Base-by-base conservation (phyloP, 1,284 basidiomycete species). In the Ustilago trichophora region DNA sequence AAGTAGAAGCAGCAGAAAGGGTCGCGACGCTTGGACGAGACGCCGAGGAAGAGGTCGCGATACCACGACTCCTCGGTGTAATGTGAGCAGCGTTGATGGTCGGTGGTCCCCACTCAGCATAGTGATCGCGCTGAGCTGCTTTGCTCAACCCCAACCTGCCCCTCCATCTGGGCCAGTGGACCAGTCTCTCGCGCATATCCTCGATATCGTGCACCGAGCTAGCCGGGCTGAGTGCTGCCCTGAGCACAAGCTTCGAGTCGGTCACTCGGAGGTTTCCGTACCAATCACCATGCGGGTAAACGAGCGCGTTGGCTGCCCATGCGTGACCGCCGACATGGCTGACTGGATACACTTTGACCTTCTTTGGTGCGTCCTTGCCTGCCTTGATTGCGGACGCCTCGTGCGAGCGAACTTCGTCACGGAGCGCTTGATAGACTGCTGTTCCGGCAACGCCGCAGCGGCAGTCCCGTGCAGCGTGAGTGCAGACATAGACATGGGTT, bases 371-470 rank as follows among this genome's bases (percentile, higher is more conserved):
- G 4, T 40, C 16, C 5, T 46, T 55, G 26, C 63, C 68, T 1
- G 53, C 33, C 10, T 31, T 32, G 29, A 64, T 64, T 10, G 66
- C 63, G 6, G 67, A 68, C 5, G 72, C 42, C 22, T 69, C 59
- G 32, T 81, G 54, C 29, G 74, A 55, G 45, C 65, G 50, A 0
- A 75, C 59, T 31, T 78, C 69, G 3, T 48, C 31, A 5, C 72
- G 51, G 11, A 83, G 50, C 0, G 74, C 65, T 1, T 78, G 51
- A 35, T 70, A 69, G 12, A 83, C 58, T 6, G 75, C 73, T 7
- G 63, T 62, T 13, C 82, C 82, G 3, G 78, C 72, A 19, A 82
- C 77, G 21, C 79, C 80, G 44, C 82, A 83, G 3, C 81, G 74
- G 50, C 82, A 83, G 41, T 83, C 82, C 12, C 81, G 64, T 0